Base-by-base conservation (phyloP, 2,329 filamentous ascomycete species). In the Bipolaris sorokiniana region DNA sequence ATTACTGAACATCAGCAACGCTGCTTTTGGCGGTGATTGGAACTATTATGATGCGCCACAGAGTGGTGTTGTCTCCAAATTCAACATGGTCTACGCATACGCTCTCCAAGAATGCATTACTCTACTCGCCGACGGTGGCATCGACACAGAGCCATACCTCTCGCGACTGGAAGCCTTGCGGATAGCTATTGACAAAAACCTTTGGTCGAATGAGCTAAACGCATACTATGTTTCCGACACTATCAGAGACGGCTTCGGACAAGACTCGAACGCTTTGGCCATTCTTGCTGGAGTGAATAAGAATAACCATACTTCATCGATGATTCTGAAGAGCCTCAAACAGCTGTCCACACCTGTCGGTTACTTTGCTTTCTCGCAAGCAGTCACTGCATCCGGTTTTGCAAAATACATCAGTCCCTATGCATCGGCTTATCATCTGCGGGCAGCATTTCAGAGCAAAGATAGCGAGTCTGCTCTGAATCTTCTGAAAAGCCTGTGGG, bases 371-470 rank as follows among this genome's bases (percentile, higher is more conserved):
- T 50, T 50, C 48, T 50, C 36, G 20, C 26, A 41, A 23, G 36
- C n/a, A 15, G 40, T 23, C 1, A 31, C 40, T 28, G 16, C 37
- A 16, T 23, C 37, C 0, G 48, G 37, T 20, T 50, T 41, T 15
- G 7, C 9, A 1, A 13, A 41, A 11, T 26, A 2, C 16, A 50
- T 50, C 16, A 50, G 48, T 3, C 48, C 48, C 6, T 50, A 50
- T 13, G 48, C 48, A 28, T 41, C 36, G 3, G 37, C 48, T 13
- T 50, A 50, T 18, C 48, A 50, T 28, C 48, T 50, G 1, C 36
- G 48, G 10, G 48, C 48, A 28, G 48, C 37, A n/a, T 50, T 50
- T 36, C 16, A 18, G 11, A 20, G n/a, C 37, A 20, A 20, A 40
- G 37, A 40, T 11, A 20, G 37, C 16, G 18, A 18, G 16, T 18